These are phyloP conservation scores for Cryptosporidium xiaoi DNA, from an alignment of 169 alveolate species.

Conservation along the genomic window DNA sequence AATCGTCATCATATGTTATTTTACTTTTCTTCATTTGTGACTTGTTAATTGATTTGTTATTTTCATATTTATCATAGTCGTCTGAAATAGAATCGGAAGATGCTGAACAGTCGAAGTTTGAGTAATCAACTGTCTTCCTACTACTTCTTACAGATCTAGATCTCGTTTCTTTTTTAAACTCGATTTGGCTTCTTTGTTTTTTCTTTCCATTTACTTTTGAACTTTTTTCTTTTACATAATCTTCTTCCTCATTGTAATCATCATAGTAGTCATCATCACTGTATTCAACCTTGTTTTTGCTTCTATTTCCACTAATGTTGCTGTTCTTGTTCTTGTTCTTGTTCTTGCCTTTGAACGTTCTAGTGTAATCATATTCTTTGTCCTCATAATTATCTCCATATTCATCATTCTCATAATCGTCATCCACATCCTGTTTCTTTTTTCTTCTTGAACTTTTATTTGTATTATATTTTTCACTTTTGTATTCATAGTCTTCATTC, in stretches of 20 bases:
- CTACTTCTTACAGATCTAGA: slow-evolving; percentile 32
- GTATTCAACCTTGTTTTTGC: not conserved
- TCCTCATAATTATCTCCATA: slow-evolving; percentile 38
- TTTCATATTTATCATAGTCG: slow-evolving; percentile 7
- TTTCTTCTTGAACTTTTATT: not conserved
- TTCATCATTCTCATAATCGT: slow-evolving; percentile 40
- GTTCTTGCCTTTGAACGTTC: not conserved
- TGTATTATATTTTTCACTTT: slow-evolving; percentile 4
- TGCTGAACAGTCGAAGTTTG: slow-evolving; percentile 37
- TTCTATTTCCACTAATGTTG: not conserved
- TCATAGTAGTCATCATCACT: not conserved
- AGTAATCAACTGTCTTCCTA: slow-evolving; percentile 33
- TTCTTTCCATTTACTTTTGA: slow-evolving; percentile 8
- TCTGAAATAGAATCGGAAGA: not conserved
- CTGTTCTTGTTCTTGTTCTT: slow-evolving; percentile 12
- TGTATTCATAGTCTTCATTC: not conserved
- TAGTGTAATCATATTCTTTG: not conserved
- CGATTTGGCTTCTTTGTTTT: not conserved
- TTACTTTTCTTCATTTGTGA: too few relatives aligned
- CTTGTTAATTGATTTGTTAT: too few relatives aligned
- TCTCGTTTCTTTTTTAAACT: not conserved
- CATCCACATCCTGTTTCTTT: not conserved
- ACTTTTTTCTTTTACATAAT: slow-evolving; percentile 6
- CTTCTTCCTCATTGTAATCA: not conserved
- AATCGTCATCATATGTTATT: not conserved